phyloP scores from a whole-genome alignment of 495 filamentous ascomycete genomes.

The Penicillium pancosmium region DNA sequence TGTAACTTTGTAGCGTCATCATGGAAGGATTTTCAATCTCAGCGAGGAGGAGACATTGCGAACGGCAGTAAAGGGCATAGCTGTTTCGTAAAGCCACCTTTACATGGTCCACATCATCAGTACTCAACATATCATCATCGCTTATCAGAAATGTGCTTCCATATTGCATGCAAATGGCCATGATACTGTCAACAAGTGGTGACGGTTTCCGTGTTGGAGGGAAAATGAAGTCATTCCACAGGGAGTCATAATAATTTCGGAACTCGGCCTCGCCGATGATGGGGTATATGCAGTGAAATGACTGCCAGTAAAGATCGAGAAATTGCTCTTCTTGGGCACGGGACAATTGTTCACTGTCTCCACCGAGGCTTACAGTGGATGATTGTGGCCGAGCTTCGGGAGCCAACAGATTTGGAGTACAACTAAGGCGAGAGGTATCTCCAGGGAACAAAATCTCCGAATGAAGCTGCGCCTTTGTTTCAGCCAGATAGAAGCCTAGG shows the following conservation, averaged over 20 bases:
- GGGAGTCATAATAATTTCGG: constrained; percentile 42
- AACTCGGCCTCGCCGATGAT: constrained; percentile 51
- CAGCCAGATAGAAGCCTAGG: constrained; percentile 32
- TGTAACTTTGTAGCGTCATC: constrained; percentile 21
- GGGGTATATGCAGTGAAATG: constrained; percentile 39
- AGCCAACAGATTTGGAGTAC: constrained; percentile 1
- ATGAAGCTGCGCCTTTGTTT: constrained; percentile 9
- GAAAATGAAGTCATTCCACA: constrained; percentile 31
- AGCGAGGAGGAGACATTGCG: constrained; percentile 16
- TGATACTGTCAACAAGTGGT: constrained; percentile 13
- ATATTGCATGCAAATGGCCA: constrained; percentile 21
- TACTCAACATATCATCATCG: background rate
- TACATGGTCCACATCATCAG: background rate
- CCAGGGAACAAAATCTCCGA: background rate
- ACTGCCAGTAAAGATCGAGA: constrained; percentile 50
- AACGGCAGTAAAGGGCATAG: constrained; percentile 12
- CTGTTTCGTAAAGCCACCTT: constrained; percentile 1
- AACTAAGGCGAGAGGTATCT: background rate
- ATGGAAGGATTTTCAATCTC: constrained; percentile 19
- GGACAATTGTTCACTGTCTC: constrained; percentile 15
- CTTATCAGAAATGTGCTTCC: constrained; percentile 3
- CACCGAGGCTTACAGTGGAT: background rate
- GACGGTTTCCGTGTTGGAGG: constrained; percentile 3
- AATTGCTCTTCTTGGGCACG: constrained; percentile 51
- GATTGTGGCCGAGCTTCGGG: background rate